These are phyloP conservation scores for Vitis hybrid DNA, from an alignment of 177 flowering plant species.

Conservation along the genomic window DNA sequence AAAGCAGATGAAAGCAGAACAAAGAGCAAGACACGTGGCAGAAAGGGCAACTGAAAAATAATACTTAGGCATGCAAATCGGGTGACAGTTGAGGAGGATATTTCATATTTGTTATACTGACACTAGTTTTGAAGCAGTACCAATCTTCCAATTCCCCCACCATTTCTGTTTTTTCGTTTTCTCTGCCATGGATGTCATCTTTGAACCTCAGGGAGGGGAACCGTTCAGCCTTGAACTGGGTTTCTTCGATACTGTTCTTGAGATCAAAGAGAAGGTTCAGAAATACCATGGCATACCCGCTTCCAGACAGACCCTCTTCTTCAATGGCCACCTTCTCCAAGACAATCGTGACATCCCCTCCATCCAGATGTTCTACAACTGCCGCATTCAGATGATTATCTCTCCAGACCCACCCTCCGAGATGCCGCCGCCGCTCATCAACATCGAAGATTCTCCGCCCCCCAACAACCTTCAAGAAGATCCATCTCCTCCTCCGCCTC, in stretches of 20 bases:
- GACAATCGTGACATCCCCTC: slow-evolving; percentile 51
- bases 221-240: slow-evolving; percentile 70
- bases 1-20: no score
- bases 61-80: no score
- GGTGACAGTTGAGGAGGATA: no score
- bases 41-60: no score
- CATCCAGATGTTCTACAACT: slow-evolving; percentile 52
- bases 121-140: no score
- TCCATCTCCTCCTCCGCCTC: slow-evolving; percentile 3
- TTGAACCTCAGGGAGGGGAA: slow-evolving; percentile 39
- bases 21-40: no score
- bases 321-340: slow-evolving; percentile 51
- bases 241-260: slow-evolving; percentile 65
- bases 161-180: no score
- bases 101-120: no score
- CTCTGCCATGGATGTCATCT: slow-evolving; percentile 57
- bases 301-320: slow-evolving; percentile 54
- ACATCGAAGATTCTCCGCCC: slow-evolving; percentile 5
- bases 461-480: slow-evolving; percentile 6
- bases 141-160: no score
- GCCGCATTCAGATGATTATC: slow-evolving; percentile 47
- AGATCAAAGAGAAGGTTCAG: slow-evolving; percentile 70
- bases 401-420: slow-evolving; percentile 14
- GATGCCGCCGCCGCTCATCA: not conserved
- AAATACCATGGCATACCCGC: slow-evolving; percentile 59